Base-by-base conservation (phyloP, 169 alveolate species). In the Prorocentrum cordatum region DNA sequence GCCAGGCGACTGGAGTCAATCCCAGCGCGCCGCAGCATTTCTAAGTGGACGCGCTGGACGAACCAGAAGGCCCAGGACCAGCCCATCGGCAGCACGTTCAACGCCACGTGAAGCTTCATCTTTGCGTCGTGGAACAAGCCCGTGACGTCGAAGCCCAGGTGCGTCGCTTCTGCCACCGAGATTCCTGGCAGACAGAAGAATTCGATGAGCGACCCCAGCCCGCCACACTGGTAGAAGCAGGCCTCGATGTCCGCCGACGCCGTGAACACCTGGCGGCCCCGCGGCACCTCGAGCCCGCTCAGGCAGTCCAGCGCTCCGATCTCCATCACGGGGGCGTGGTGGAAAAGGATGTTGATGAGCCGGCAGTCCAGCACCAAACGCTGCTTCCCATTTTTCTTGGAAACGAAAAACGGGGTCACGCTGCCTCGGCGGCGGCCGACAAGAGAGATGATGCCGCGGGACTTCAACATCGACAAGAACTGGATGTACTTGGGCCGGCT, bases 331-430 rank as follows among this genome's bases (percentile, higher is more conserved):
- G 86, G 86, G 0, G 86, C 72, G 0, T 50, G 31, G 18, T 18
- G 4, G 10, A 75, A 75, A 2, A 36, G 22, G 29, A 36, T 16
- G 20, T 75, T 75, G 0, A 58, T 32, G 0, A 33, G 32, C 1
- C 72, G 70, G 16, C 86, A 75, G 22, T 75, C 86, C 10, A 75
- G 39, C 3, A 75, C 59, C 24, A 50, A 38, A 24, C 86, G n/a
- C 4, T 32, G 61, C 27, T 16, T 4, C 20, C 72, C 72, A 54
- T 33, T 26, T 38, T 75, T 75, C 70, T 75, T 75, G 2, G 27
- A 26, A 9, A 75, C 86, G 33, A 50, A 75, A 18, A 75, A 75
- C 0, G 86, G 86, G 1, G 72, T 32, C 27, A n/a, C 20, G 18
- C 0, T 14, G 27, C 39, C 72, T 45, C 31, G 10, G 0, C 68